Conservation (phyloP, 495 filamentous ascomycete species). For the Hypoxylon subgilvum region DNA sequence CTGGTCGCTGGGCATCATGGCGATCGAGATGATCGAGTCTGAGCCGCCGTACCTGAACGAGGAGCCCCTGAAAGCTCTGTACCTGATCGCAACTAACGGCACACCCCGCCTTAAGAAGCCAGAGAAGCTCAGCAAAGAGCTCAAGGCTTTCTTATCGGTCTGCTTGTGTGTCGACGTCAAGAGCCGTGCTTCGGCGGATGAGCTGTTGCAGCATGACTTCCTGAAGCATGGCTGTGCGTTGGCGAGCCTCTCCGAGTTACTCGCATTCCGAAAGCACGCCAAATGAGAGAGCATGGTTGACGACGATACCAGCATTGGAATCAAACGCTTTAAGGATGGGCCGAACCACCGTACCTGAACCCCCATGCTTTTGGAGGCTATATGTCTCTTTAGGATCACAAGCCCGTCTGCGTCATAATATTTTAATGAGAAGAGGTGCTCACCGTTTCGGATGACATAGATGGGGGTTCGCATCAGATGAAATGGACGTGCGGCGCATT, state of each 20-base stretch:
- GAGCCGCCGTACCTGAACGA: constrained; percentile 98
- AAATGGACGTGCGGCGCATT: constrained; percentile 24
- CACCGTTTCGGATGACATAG: constrained; percentile 29
- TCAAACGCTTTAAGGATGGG: no score
- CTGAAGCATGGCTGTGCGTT: constrained; percentile 79
- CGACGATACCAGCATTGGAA: constrained; percentile 39
- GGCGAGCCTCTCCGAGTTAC: constrained; percentile 79
- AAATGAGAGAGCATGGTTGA: constrained; percentile 46
- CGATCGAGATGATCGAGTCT: constrained; percentile 99
- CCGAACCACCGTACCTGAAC: no score
- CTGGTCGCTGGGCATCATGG: constrained; percentile 99
- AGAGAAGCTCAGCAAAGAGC: constrained; percentile 92
- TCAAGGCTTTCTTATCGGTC: constrained; percentile 93
- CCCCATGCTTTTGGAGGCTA: no score
- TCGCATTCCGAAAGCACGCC: constrained; percentile 72
- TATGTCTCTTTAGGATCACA: constrained; percentile 4
- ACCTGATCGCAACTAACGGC: constrained; percentile 96
- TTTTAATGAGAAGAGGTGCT: constrained; percentile 29
- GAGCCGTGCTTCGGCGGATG: constrained; percentile 86
- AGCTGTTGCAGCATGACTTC: constrained; percentile 82
- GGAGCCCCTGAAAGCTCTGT: constrained; percentile 95
- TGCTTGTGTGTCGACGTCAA: constrained; percentile 97
- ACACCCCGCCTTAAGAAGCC: constrained; percentile 97
- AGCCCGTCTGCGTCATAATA: constrained; percentile 21
- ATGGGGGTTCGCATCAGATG: constrained; percentile 21